Evolutionary conservation across 208 protist species (phyloP), one percentile per base, ranked within the genome.

Genomic region (Trypanosoma platydactyli): DNA sequence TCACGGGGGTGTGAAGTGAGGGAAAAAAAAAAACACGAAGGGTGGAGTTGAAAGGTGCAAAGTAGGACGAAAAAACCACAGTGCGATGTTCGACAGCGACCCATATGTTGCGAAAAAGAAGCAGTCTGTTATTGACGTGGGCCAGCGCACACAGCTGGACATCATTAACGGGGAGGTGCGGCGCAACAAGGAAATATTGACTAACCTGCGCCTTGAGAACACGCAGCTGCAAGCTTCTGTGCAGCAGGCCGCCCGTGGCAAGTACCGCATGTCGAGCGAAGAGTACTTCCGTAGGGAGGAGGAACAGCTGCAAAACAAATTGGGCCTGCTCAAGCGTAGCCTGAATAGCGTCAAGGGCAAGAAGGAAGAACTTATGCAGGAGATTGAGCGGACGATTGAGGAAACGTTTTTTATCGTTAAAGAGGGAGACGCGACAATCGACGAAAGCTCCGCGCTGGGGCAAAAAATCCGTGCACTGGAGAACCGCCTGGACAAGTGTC

Each of bases 401-500:
- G 76, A 85, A 33, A 85, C 84, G 25, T 57, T 49, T 33, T 73
- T 77, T 55, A 69, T 89, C 18, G 52, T 88, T 51, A 62, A 79
- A 63, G 90, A 95, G 54, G 75, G 73, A 42, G 70, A 81, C 58
- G 61, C 72, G 18, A 70, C 71, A 1, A 66, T 94, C 35, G 80
- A 92, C 50, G 83, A 93, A 46, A 81, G 79, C 63, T 89, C 78
- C 27, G 67, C 91, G n/a, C 44, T 96, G n/a, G 85, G 87, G 5
- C 83, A 94, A 57, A 92, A 97, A 49, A 98, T 99, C 25, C 86
- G 95, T 33, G 84, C 80, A 4, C 83, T 99, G 6, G 96, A 99
- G 74, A 98, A 98, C 69, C 76, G 94, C 11, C 86, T 99, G 0
- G 97, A 99, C 76, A 99, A 98, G 83, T 97, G 94, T 27, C 91